phyloP scores from a whole-genome alignment of 2,329 filamentous ascomycete genomes.

The Colletotrichum karsti region DNA sequence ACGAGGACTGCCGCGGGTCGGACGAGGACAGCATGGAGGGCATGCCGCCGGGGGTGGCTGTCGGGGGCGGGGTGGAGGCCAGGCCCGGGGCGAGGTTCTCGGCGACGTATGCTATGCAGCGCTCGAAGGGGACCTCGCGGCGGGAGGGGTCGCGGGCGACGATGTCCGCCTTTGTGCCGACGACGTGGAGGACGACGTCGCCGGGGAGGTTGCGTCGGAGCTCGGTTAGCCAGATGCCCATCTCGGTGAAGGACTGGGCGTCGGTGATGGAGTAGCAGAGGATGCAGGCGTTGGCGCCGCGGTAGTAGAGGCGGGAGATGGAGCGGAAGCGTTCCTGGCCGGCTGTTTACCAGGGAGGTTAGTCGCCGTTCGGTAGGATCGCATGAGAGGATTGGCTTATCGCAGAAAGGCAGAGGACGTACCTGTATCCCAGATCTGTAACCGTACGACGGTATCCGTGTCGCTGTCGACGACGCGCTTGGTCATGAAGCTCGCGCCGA shows the following conservation, averaged over 20 bases:
- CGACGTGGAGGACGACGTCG: conserved; percentile 90
- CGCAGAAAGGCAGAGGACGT: conserved; percentile 21
- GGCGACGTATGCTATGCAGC: conserved; percentile 94
- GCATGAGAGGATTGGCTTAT: too few species aligned
- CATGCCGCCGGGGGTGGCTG: conserved; percentile 55
- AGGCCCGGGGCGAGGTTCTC: conserved; percentile 84
- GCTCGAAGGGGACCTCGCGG: conserved; percentile 90
- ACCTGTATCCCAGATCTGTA: conserved; percentile 97
- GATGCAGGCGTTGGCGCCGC: conserved; percentile 92
- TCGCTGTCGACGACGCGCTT: conserved; percentile 85
- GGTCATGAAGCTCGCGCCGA: conserved; percentile 82
- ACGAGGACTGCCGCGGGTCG: conserved; percentile 29
- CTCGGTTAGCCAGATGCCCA: conserved; percentile 91
- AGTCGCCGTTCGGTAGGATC: too few species aligned
- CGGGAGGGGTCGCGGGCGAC: conserved; percentile 82
- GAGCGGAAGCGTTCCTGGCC: conserved; percentile 95
- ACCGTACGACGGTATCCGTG: conserved; percentile 84
- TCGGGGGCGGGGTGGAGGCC: conserved; percentile 73
- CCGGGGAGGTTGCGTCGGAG: conserved; percentile 80
- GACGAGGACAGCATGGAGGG: conserved; percentile 33
- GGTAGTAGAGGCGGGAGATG: conserved; percentile 95
- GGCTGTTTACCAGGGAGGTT: conserved; percentile 52
- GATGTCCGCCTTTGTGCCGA: conserved; percentile 92
- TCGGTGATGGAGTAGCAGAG: conserved; percentile 96
- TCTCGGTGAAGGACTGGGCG: conserved; percentile 85